Base-by-base conservation (phyloP, 2,329 filamentous ascomycete species). In the Diaporthe sp. region DNA sequence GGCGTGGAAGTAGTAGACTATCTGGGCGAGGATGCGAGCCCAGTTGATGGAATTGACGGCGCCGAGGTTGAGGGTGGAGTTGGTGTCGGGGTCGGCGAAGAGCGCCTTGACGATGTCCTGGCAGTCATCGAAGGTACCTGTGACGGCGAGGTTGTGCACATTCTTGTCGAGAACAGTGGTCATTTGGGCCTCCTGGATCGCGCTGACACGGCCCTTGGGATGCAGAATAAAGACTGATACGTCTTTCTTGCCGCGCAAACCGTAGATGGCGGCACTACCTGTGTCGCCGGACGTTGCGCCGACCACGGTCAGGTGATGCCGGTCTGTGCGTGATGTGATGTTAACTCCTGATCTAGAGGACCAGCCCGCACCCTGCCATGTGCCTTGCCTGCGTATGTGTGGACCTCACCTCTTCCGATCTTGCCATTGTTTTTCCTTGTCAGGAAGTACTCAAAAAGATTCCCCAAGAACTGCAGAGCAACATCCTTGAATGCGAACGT, bases 31-130 rank as follows among this genome's bases (percentile, higher is more conserved):
- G 78, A 99, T 98, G 79, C 97, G 90, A 2, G 96, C 94, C 90
- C 93, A 98, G 86, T 98, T 98, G 86, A 98, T 98, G 59, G 94
- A 97, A 87, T 98, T 98, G 78, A 98, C 95, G 56, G 97, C 96
- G 53, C 94, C 96, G 56, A 98, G 92, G 78, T 94, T 95, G 81
- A 96, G 91, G 2, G 90, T 92, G 78, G 89, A 86, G 87, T 98
- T 98, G 82, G 94, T 93, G 72, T 95, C 92, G 3, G 93, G 88
- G 79, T 99, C 96, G 76, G 92, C 92, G 81, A 98, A 98, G 66
- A 99, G 89, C 1, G 94, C 92, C 86, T 99, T 98, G 82, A 99
- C 93, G 73, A 97, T 97, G 84, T 98, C 95, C 90, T 98, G 96
- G 85, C 97, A 98, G 82, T 98, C 95, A 81, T 98, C 96, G 82